A percentile compares a stretch with the other conserved stretches of the same genome.
Evolutionary conservation across 768 basidiomycete genomes (phyloP).

Genomic region (Kwoniella europaea): DNA sequence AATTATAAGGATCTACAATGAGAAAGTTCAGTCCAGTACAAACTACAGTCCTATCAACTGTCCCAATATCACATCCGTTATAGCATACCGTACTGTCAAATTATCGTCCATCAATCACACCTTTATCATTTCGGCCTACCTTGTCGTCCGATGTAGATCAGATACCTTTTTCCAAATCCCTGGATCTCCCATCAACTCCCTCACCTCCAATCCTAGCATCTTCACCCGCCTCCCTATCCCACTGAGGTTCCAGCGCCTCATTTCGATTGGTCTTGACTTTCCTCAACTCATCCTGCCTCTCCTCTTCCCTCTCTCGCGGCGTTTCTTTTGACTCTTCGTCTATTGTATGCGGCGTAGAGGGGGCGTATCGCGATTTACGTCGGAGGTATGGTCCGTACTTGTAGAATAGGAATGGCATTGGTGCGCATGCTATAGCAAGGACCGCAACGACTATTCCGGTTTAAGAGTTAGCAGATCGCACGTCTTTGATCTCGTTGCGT

Average conservation of each 20-base stretch:
- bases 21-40: too few relatives aligned
- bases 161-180: conserved; percentile 9
- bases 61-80: too few relatives aligned
- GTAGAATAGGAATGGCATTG: conserved; percentile 69
- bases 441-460: conserved; percentile 25
- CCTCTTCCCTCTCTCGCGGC: conserved; percentile 2
- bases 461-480: too few relatives aligned
- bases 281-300: conserved; percentile 7
- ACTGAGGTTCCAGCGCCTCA: conserved; percentile 25
- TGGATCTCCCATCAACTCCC: neutral
- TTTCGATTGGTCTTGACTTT: conserved; percentile 11
- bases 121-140: neutral
- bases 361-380: conserved; percentile 30
- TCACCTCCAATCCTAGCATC: conserved; percentile 9
- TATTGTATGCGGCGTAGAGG: conserved; percentile 2
- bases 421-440: conserved; percentile 26
- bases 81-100: too few relatives aligned
- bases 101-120: neutral
- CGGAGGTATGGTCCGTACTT: conserved; percentile 68
- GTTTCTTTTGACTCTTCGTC: neutral
- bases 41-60: too few relatives aligned
- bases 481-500: too few relatives aligned
- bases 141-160: neutral
- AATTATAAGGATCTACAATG: too few relatives aligned
- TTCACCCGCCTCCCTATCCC: conserved; percentile 18